Base-by-base conservation (phyloP, 192 early-diverging fungal genomes). In the Coemansia sp. region DNA sequence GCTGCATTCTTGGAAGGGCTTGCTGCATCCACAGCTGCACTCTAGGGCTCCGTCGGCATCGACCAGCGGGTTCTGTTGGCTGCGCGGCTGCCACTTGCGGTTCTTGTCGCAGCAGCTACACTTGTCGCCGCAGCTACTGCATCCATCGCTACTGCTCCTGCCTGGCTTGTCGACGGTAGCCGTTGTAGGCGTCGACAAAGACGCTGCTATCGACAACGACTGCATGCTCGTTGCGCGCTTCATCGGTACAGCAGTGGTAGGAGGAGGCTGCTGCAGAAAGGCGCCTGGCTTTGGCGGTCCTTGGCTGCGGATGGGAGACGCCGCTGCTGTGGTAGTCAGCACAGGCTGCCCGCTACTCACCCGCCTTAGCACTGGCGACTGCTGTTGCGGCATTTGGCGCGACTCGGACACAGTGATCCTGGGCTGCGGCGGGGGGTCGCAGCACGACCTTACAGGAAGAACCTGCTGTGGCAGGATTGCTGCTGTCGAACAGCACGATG, bases 11-110 rank as follows among this genome's bases (percentile, higher is more conserved):
- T 74, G 71, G 65, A 84, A 83, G 6, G 80, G 75, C 53, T 86
- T 81, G 46, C 74, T 61, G 76, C 88, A 89, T 2, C 88, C 88
- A 63, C 88, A 89, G 59, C 79, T 84, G 63, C 88, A 89, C 7
- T 78, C 67, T 63, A 83, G 66, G 11, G 81, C 84, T 1, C 87
- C 87, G 68, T 88, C 85, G 0, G 63, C 69, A 62, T 86, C 81
- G 16, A 87, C 60, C 36, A 55, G 45, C 4, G 78, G 70, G 55
- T 62, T 69, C 0, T 63, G 34, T 0, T 74, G 63, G 49, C 66
- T 64, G 23, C 67, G 66, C 2, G 74, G 78, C 73, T 58, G 63
- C 78, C 78, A 81, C 24, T 21, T 46, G 0, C 63, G 59, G 57
- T 35, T 59, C 44, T 61, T 63, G 36, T 64, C 64, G 24, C 66